Evolutionary conservation across 306 rosid species (phyloP).

Genomic region (Prunus mume): DNA sequence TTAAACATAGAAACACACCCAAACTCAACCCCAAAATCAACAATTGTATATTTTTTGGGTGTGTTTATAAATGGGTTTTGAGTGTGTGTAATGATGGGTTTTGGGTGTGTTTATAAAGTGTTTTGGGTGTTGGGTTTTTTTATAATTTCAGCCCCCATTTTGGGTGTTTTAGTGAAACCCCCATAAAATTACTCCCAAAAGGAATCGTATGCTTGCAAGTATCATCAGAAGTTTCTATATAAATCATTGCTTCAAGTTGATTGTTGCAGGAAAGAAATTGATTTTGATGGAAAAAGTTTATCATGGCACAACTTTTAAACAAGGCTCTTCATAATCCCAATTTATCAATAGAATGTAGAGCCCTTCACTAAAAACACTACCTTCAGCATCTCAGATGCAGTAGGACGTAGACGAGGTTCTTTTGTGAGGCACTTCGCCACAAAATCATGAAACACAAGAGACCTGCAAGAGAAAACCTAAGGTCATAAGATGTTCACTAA

Average conservation of each 20-base stretch:
- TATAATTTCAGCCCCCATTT: too few species aligned
- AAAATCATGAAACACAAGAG: constrained; percentile 93
- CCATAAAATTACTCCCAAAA: neutral
- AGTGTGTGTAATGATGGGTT: too few species aligned
- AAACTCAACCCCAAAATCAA: too few species aligned
- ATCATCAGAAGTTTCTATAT: neutral
- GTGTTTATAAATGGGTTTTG: too few species aligned
- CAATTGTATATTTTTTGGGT: too few species aligned
- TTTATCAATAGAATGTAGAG: neutral
- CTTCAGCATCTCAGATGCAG: constrained; percentile 97
- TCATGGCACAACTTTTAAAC: neutral
- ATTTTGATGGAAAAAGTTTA: neutral
- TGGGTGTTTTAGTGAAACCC: too few species aligned
- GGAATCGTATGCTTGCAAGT: neutral
- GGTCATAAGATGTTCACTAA: constrained; percentile 13
- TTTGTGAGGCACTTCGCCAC: constrained; percentile 94
- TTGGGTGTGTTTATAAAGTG: too few species aligned
- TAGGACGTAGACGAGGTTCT: constrained; percentile 93
- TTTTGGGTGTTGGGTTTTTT: too few species aligned
- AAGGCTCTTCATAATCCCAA: neutral
- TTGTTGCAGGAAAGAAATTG: neutral
- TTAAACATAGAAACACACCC: too few species aligned
- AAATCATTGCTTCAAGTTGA: neutral
- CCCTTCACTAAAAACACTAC: constrained; percentile 34
- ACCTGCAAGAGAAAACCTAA: constrained; percentile 52